These are phyloP conservation scores for Neophaeococcomyces mojaviensis DNA, from an alignment of 2,329 filamentous ascomycete genomes.

Conservation along the genomic window DNA sequence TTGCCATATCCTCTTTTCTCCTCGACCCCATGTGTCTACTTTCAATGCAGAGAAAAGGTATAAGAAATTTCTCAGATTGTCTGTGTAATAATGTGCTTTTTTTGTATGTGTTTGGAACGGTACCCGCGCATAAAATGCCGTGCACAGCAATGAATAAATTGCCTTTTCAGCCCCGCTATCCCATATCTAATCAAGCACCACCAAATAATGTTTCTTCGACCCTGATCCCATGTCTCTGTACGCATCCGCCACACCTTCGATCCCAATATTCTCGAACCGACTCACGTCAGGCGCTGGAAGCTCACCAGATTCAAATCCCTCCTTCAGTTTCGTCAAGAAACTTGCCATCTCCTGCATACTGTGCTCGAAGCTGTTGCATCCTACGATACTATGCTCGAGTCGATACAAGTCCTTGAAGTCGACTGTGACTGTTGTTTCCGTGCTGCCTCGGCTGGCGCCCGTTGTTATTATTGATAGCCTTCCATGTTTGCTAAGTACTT, in stretches of 20 bases:
- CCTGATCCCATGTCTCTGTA: not conserved
- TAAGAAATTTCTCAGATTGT: too few species aligned
- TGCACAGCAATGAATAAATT: too few species aligned
- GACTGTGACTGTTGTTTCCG: not conserved
- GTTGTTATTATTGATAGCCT: constrained; percentile 24
- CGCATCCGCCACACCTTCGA: constrained; percentile 1
- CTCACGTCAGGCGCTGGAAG: not conserved
- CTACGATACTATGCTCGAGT: constrained; percentile 2
- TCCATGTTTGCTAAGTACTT: constrained; percentile 22
- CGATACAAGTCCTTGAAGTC: constrained; percentile 6
- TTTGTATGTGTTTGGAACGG: too few species aligned
- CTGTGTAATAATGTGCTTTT: too few species aligned
- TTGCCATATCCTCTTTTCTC: too few species aligned
- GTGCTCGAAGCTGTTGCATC: constrained; percentile 3
- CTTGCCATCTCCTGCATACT: constrained; percentile 4
- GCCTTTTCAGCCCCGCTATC: too few species aligned
- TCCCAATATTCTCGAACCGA: not conserved
- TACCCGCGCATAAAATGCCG: too few species aligned
- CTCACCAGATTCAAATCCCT: constrained; percentile 6
- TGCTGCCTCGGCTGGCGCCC: not conserved
- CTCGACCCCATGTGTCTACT: too few species aligned
- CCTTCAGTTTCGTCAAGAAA: not conserved
- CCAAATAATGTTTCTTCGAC: not conserved
- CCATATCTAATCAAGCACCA: not conserved
- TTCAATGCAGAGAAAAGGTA: too few species aligned